These are phyloP conservation scores for Aspergillus brasiliensis DNA, from an alignment of 2,329 filamentous ascomycete genomes.

Conservation along the genomic window DNA sequence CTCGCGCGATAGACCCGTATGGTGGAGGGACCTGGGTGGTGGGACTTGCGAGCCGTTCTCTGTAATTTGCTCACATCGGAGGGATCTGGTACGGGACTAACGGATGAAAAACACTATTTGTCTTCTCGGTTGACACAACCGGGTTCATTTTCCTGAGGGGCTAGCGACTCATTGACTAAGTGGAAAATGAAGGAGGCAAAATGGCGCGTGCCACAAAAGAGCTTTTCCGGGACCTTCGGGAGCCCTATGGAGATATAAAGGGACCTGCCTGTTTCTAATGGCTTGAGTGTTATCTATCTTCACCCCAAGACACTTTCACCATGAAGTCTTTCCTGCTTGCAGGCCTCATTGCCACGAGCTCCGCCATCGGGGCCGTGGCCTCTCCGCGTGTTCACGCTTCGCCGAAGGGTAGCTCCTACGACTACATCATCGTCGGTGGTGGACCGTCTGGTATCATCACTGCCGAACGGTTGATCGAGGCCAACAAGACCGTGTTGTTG, in stretches of 20 bases:
- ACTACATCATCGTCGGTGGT: conserved; percentile 52
- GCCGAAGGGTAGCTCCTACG: conserved; percentile 15
- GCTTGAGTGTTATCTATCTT: not conserved
- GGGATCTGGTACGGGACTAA: not conserved
- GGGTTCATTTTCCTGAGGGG: not conserved
- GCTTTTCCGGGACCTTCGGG: not conserved
- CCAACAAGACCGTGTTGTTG: conserved; percentile 66
- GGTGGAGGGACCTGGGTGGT: not conserved
- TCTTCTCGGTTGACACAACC: not conserved
- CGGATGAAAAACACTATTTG: not conserved
- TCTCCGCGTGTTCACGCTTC: not conserved
- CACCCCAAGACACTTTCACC: not conserved
- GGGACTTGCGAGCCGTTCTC: not conserved
- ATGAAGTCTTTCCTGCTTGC: conserved; percentile 1
- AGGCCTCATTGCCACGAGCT: not conserved
- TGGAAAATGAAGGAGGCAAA: not conserved
- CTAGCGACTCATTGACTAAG: not conserved
- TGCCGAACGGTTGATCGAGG: conserved; percentile 62
- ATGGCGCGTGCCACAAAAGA: not conserved
- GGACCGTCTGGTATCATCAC: conserved; percentile 57
- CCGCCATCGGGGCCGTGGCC: not conserved
- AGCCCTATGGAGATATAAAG: not conserved
- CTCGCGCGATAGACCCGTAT: too few relatives aligned
- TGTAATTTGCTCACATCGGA: not conserved
- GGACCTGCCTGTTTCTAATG: not conserved